Evolutionary conservation across 2,329 filamentous ascomycete genomes (phyloP).

Genomic region (Didymella sp.): DNA sequence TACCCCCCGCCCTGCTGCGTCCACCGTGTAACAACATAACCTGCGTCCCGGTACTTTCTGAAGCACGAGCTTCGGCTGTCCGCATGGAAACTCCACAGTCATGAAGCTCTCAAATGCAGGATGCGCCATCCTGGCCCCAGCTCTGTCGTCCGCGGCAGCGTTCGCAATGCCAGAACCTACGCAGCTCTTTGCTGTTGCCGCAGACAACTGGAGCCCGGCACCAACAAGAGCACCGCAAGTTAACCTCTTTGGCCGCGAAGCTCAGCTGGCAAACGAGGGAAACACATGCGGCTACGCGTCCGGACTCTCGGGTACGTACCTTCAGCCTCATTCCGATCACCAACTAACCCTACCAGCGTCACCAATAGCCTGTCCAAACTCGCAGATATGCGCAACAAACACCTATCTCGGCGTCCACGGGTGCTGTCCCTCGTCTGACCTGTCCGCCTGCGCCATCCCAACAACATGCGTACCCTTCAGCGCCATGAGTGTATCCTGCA

Average conservation of each 20-base stretch:
- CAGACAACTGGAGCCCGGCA: conserved; percentile 42
- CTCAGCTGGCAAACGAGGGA: conserved; percentile 16
- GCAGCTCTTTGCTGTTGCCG: conserved; percentile 25
- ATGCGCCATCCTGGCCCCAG: conserved; percentile 40
- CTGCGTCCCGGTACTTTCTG: conserved; percentile 12
- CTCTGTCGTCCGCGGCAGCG: conserved; percentile 34
- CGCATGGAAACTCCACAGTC: conserved; percentile 26
- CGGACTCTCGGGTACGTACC: conserved; percentile 34
- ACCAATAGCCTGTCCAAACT: conserved; percentile 40
- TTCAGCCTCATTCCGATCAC: background rate
- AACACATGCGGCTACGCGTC: conserved; percentile 45
- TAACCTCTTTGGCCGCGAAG: conserved; percentile 38
- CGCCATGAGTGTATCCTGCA: conserved; percentile 37
- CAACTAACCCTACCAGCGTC: conserved; percentile 24
- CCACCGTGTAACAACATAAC: conserved; percentile 17
- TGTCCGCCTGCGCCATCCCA: conserved; percentile 35
- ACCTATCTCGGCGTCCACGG: conserved; percentile 41
- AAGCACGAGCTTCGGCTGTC: conserved; percentile 13
- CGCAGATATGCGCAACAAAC: conserved; percentile 45
- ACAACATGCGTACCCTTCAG: conserved; percentile 43
- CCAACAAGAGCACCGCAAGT: conserved; percentile 39
- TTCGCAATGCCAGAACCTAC: conserved; percentile 42
- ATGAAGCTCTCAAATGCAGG: conserved; percentile 36
- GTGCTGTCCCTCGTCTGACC: conserved; percentile 34
- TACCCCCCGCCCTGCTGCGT: conserved; percentile 15